A percentile compares a stretch with the other conserved stretches of the same genome.
These are phyloP conservation scores for Suillus discolor DNA, from an alignment of 768 basidiomycete genomes.

Conservation along the genomic window DNA sequence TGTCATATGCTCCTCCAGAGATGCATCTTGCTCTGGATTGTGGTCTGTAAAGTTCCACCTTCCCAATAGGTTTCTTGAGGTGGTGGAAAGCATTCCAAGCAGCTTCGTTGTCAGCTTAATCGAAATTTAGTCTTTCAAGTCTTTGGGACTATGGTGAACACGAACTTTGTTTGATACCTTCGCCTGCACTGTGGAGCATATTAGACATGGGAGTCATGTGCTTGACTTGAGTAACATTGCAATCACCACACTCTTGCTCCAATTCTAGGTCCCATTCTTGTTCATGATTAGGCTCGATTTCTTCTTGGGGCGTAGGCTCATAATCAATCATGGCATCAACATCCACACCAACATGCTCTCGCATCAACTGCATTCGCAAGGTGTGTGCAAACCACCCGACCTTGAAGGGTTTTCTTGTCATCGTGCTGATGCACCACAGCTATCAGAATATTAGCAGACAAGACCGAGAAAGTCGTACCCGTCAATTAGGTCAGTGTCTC, in stretches of 20 bases:
- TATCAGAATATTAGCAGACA: not conserved
- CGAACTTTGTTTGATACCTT: constrained; percentile 55
- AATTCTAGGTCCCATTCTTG: constrained; percentile 76
- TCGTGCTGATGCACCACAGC: constrained; percentile 56
- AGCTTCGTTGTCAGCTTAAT: constrained; percentile 44
- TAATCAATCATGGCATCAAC: constrained; percentile 87
- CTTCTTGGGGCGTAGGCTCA: constrained; percentile 58
- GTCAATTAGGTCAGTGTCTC: constrained; percentile 97
- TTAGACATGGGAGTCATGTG: constrained; percentile 35
- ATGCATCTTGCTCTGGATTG: constrained; percentile 31
- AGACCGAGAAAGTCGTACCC: constrained; percentile 47
- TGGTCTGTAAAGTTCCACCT: constrained; percentile 2
- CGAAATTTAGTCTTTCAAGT: constrained; percentile 10
- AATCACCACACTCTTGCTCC: constrained; percentile 56
- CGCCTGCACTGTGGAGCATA: constrained; percentile 39
- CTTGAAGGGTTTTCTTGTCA: constrained; percentile 94
- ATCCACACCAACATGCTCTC: constrained; percentile 94
- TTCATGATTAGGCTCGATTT: constrained; percentile 50
- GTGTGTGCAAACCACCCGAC: constrained; percentile 98
- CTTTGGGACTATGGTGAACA: not conserved
- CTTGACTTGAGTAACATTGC: constrained; percentile 44
- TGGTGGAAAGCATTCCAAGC: constrained; percentile 38
- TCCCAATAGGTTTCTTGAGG: constrained; percentile 35
- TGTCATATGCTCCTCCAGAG: constrained; percentile 53
- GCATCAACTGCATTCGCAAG: constrained; percentile 91